Conservation (phyloP, 2,329 filamentous ascomycete genomes). For the Allantophomopsis lycopodina region DNA sequence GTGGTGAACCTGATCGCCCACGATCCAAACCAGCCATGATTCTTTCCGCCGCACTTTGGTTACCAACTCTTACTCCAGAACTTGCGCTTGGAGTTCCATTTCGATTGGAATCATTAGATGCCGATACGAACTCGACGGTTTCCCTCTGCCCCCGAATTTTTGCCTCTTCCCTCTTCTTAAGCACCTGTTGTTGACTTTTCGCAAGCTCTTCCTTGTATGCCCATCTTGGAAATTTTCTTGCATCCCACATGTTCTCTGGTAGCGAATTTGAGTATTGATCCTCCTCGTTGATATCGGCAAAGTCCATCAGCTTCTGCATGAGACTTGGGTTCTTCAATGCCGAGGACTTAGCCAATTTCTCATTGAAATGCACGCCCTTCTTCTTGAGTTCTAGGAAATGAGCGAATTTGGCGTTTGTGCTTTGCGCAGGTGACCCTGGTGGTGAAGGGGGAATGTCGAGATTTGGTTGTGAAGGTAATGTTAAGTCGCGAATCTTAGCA, state of each 20-base stretch:
- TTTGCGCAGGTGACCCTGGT: conserved; percentile 39
- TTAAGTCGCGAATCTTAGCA: conserved; percentile 54
- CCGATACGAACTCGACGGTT: conserved; percentile 16
- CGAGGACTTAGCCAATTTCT: conserved; percentile 51
- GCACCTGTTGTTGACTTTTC: conserved; percentile 25
- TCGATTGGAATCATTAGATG: conserved; percentile 10
- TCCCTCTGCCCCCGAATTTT: conserved; percentile 15
- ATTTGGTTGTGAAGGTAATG: conserved; percentile 58
- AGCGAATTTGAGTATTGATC: conserved; percentile 56
- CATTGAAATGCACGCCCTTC: conserved; percentile 66
- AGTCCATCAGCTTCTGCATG: conserved; percentile 58
- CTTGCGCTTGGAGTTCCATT: conserved; percentile 8
- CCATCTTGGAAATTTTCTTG: conserved; percentile 36
- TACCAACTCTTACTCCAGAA: conserved; percentile 6
- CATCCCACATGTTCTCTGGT: conserved; percentile 41
- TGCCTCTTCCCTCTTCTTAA: conserved; percentile 16
- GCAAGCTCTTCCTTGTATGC: conserved; percentile 36
- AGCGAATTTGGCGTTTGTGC: conserved; percentile 52
- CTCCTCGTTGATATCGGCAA: conserved; percentile 41
- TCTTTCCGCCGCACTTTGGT: conserved; percentile 18
- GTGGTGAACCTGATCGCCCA: conserved; percentile 15
- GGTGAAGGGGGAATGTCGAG: conserved; percentile 65
- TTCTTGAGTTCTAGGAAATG: conserved; percentile 68
- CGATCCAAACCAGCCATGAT: conserved; percentile 19
- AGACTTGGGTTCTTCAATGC: conserved; percentile 61